Conservation (phyloP, 768 basidiomycete genomes). For the Suillus spraguei region DNA sequence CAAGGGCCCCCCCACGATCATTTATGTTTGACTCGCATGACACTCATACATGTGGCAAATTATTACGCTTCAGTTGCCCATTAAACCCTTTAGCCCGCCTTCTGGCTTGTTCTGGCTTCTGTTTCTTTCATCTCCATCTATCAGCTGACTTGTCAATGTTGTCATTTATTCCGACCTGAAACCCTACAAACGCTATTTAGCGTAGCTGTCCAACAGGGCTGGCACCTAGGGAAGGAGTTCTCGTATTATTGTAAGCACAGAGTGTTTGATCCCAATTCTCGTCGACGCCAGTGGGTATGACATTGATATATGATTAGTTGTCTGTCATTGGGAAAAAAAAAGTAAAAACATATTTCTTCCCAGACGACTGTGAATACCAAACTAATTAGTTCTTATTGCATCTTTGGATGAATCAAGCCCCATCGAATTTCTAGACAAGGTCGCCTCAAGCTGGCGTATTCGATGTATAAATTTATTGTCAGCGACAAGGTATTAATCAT, state of each 20-base stretch:
- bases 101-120: background rate
- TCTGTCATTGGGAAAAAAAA: background rate
- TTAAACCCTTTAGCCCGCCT: background rate
- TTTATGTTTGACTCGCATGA: background rate
- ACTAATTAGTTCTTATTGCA: background rate
- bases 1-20: slow-evolving; percentile 6
- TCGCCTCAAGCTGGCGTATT: background rate
- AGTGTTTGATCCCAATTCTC: too few relatives aligned
- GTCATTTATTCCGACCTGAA: background rate
- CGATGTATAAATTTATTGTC: background rate
- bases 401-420: background rate
- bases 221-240: background rate
- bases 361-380: background rate
- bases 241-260: too few relatives aligned
- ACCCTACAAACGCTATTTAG: background rate
- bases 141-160: background rate
- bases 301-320: background rate
- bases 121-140: background rate
- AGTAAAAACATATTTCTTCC: background rate
- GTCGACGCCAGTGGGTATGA: too few relatives aligned
- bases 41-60: background rate
- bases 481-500: background rate
- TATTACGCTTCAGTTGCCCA: background rate
- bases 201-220: background rate
- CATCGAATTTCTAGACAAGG: background rate